A percentile compares a stretch with the other conserved stretches of the same genome.
phyloP scores from a whole-genome alignment of 352 stramenopile species.

The Pythium rhizo-oryzae region DNA sequence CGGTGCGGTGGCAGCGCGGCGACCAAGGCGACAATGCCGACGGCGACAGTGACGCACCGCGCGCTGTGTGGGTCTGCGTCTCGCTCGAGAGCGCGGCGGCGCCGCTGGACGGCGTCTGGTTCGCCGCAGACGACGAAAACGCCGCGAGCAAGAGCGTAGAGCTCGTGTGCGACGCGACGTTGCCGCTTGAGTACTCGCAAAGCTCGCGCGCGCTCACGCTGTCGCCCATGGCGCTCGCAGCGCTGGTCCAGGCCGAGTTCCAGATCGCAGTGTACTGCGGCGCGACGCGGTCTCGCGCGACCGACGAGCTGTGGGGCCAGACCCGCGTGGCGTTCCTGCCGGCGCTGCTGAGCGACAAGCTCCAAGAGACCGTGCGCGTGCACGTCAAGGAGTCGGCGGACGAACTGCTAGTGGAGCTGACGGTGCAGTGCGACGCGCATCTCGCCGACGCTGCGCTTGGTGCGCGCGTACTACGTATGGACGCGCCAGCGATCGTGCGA shows the following conservation, averaged over 20 bases:
- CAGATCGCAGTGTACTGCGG: constrained; percentile 48
- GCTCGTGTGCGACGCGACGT: constrained; percentile 12
- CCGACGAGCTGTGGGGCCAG: constrained; percentile 42
- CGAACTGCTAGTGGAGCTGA: constrained; percentile 40
- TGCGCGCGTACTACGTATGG: constrained; percentile 43
- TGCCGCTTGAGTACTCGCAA: constrained; percentile 42
- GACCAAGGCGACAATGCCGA: background rate
- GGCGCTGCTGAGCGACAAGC: constrained; percentile 29
- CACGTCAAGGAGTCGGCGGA: constrained; percentile 8
- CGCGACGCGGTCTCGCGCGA: constrained; percentile 29
- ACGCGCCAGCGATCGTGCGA: constrained; percentile 38
- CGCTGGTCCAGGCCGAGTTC: constrained; percentile 43
- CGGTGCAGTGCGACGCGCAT: constrained; percentile 50
- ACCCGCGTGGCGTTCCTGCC: constrained; percentile 40
- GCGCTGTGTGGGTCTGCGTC: constrained; percentile 44
- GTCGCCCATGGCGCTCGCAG: constrained; percentile 36
- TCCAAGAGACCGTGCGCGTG: constrained; percentile 33
- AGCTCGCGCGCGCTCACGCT: constrained; percentile 46
- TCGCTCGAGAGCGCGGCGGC: constrained; percentile 35
- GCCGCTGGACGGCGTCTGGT: constrained; percentile 54
- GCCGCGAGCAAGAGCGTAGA: constrained; percentile 44
- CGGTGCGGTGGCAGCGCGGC: constrained; percentile 30
- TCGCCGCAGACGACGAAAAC: constrained; percentile 53
- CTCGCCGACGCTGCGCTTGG: constrained; percentile 52
- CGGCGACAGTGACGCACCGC: background rate